Evolutionary conservation across 2,329 filamentous ascomycete species (phyloP), one percentile per base, ranked within the genome.

Genomic region (Fonsecaea monophora): DNA sequence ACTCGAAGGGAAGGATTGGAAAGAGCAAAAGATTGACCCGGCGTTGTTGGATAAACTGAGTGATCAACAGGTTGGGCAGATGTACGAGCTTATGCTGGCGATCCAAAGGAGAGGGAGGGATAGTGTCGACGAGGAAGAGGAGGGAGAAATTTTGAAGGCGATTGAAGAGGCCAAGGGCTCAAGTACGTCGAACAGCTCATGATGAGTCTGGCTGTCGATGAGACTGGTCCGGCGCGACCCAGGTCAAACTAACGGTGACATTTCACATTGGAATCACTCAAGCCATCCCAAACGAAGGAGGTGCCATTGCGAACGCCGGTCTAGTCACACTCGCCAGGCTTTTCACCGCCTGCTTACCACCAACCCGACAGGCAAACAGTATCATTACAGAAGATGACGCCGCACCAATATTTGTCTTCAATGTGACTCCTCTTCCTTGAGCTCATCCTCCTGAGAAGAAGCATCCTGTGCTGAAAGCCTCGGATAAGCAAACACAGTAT

Each of bases 61-160:
- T 77, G 94, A 98, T 77, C 91, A 98, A 77, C 95, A 99, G 80
- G 83, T 98, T 60, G 92, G 90, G 1, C 95, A 99, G 78, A 81
- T 99, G 72, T 97, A 97, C 76, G 94, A 98, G 77, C 83, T 99
- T 64, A 96, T 97, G 92, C 86, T 91, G 77, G 87, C 92, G 1
- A 96, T 97, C 62, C 81, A 83, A 66, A 84, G 84, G 71, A 79
- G 81, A 68, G 83, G 82, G 10, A 73, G 80, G 25, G 79, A 81
- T 59, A 83, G 83, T 59, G 81, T 81, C 63, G 82, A 83, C 62
- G 76, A 79, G 37, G 79, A 81, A 62, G 66, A 71, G 62, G 66
- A 68, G 18, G 64, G 74, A 70, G 62, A 73, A 73, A 58, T 72
- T 73, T 25, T 72, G 74, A 60, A 74, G 71, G 58, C 74, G 75